phyloP scores from a whole-genome alignment of 176 grass and related monocot genomes.

The Triticum dicoccoides region DNA sequence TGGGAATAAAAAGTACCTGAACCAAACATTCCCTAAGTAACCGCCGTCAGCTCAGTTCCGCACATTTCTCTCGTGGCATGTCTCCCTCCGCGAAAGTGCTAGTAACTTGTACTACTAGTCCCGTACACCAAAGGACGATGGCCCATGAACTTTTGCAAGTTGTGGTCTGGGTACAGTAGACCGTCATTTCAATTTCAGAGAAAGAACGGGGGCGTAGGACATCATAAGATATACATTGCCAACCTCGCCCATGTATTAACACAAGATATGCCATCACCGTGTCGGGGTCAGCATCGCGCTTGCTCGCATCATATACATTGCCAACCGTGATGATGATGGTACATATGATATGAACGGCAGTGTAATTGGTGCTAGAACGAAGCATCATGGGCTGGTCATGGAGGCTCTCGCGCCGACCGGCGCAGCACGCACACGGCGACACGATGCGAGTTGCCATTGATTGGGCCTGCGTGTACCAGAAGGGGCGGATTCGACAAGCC shows the following conservation, averaged over 20 bases:
- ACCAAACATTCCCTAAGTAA: too few relatives aligned
- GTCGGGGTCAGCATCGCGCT: background rate
- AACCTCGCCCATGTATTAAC: too few relatives aligned
- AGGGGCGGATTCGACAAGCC: background rate
- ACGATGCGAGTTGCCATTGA: background rate
- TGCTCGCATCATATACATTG: too few relatives aligned
- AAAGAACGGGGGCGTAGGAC: too few relatives aligned
- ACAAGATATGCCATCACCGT: background rate
- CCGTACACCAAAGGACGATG: background rate
- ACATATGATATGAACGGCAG: too few relatives aligned
- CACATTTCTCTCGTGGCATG: background rate
- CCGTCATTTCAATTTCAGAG: background rate
- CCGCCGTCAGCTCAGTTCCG: background rate
- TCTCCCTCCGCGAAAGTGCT: background rate
- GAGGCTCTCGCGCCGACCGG: background rate
- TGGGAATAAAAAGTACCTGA: too few relatives aligned
- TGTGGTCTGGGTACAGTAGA: background rate
- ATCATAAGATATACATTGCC: too few relatives aligned
- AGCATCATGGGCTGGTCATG: too few relatives aligned
- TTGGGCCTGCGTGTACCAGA: background rate
- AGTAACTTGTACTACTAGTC: too few relatives aligned
- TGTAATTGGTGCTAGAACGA: too few relatives aligned
- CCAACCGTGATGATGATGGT: too few relatives aligned
- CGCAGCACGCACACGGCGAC: background rate
- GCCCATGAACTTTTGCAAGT: background rate